Percentiles rank a stretch among this genome's conserved stretches.
phyloP scores from a whole-genome alignment of 257 asterid species.

The Eucommia ulmoides region DNA sequence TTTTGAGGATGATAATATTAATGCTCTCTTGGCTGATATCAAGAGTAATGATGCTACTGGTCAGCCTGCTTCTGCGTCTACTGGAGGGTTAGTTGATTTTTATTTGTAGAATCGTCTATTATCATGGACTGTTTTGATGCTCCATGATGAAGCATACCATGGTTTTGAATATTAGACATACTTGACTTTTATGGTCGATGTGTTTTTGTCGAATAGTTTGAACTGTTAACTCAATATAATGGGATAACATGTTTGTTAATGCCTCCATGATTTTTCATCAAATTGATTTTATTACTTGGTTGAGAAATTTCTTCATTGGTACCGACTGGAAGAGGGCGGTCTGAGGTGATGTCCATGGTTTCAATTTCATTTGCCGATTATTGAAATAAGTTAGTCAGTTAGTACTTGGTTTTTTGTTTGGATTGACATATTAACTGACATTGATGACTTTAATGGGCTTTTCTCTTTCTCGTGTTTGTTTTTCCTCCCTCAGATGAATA shows the following conservation, averaged over 20 bases:
- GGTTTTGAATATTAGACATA: background rate
- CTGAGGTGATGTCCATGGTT: too few relatives aligned
- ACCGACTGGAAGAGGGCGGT: too few relatives aligned
- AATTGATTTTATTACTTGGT: too few relatives aligned
- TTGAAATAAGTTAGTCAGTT: too few relatives aligned
- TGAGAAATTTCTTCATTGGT: too few relatives aligned
- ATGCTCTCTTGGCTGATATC: constrained; percentile 69
- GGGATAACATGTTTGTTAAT: background rate
- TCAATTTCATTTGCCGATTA: too few relatives aligned
- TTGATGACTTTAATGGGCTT: too few relatives aligned
- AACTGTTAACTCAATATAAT: background rate
- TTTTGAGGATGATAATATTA: constrained; percentile 64
- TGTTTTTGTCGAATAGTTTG: background rate
- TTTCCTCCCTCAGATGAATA: too few relatives aligned
- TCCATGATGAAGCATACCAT: background rate
- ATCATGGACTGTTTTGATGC: background rate
- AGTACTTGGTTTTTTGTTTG: too few relatives aligned
- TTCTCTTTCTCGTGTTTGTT: too few relatives aligned
- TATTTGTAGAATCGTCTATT: constrained; percentile 1
- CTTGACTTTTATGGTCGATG: background rate
- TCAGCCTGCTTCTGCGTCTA: constrained; percentile 91
- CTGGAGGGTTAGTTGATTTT: constrained; percentile 84
- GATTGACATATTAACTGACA: too few relatives aligned
- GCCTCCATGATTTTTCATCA: background rate
- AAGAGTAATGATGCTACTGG: constrained; percentile 83